phyloP scores from a whole-genome alignment of 164 flowering plant genomes.

The Sedum album region DNA sequence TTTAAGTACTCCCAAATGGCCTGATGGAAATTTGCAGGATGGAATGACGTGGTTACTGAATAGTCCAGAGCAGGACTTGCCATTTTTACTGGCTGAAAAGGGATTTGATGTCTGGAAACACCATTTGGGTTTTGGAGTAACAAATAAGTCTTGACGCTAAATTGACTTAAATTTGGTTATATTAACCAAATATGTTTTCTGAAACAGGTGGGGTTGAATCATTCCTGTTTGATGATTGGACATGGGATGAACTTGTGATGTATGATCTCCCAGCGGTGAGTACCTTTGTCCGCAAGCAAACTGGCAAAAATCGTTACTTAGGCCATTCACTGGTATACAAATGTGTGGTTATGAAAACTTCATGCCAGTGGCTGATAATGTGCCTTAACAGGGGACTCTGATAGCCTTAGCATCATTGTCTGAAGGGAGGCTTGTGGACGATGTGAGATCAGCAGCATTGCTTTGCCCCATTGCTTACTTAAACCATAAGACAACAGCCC shows the following conservation, averaged over 20 bases:
- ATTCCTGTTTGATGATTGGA: conserved; percentile 10
- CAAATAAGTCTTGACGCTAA: conserved; percentile 33
- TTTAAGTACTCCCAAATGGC: background rate
- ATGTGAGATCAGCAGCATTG: too few relatives aligned
- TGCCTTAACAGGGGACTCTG: conserved; percentile 59
- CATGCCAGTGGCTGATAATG: too few relatives aligned
- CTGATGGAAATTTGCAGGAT: conserved; percentile 29
- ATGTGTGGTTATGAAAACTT: too few relatives aligned
- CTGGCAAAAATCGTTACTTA: conserved; percentile 52
- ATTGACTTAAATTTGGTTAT: conserved; percentile 18
- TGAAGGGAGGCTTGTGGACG: too few relatives aligned
- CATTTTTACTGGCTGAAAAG: conserved; percentile 49
- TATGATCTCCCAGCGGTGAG: too few relatives aligned
- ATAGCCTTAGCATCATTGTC: conserved; percentile 70
- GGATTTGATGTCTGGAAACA: conserved; percentile 77
- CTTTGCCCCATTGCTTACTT: too few relatives aligned
- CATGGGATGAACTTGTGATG: too few relatives aligned
- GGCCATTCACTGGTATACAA: conserved; percentile 68
- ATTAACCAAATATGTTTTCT: background rate
- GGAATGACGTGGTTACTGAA: conserved; percentile 63
- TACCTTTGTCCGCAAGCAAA: too few relatives aligned
- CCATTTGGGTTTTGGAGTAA: conserved; percentile 44
- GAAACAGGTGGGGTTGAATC: background rate
- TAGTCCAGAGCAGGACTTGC: conserved; percentile 44
- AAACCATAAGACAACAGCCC: too few relatives aligned